A percentile compares a stretch with the other conserved stretches of the same genome.
Evolutionary conservation across 2,329 filamentous ascomycete genomes (phyloP).

Genomic region (Paramyrothecium roridum): DNA sequence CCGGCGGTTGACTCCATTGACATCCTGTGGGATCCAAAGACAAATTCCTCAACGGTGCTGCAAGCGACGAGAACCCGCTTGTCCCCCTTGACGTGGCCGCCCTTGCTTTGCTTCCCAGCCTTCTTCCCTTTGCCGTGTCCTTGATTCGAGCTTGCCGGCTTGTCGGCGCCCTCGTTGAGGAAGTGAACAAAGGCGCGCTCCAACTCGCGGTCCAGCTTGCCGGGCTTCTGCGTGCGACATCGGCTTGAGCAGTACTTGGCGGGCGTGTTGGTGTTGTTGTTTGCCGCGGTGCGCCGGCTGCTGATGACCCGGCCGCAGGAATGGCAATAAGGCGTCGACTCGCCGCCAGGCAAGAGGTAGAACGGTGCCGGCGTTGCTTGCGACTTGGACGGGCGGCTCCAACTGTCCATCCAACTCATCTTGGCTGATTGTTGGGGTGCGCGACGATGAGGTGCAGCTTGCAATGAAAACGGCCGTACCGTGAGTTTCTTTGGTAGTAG

Average conservation of each 20-base stretch:
- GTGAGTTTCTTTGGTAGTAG: too few species aligned
- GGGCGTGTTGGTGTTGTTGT: slow-evolving; percentile 15
- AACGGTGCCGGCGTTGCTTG: slow-evolving; percentile 47
- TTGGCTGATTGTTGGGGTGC: slow-evolving; percentile 2
- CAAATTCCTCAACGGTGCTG: slow-evolving; percentile 42
- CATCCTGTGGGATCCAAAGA: slow-evolving; percentile 32
- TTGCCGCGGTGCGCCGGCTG: slow-evolving; percentile 23
- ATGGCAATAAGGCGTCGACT: slow-evolving; percentile 51
- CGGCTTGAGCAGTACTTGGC: slow-evolving; percentile 55
- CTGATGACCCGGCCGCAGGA: slow-evolving; percentile 55
- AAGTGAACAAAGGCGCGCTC: slow-evolving; percentile 44
- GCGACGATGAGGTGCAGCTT: background rate
- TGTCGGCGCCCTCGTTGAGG: slow-evolving; percentile 23
- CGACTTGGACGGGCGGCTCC: slow-evolving; percentile 34
- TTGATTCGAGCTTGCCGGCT: background rate
- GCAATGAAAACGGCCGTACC: background rate
- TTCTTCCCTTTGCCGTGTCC: background rate
- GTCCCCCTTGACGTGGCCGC: slow-evolving; percentile 37
- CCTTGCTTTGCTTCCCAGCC: background rate
- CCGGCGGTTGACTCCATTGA: background rate
- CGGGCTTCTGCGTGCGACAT: slow-evolving; percentile 49
- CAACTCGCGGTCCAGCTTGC: slow-evolving; percentile 46
- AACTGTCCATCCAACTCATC: slow-evolving; percentile 41
- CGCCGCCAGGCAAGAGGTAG: slow-evolving; percentile 45
- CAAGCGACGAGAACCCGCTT: slow-evolving; percentile 45